Base-by-base conservation (phyloP, 2,329 filamentous ascomycete species). In the Emmonsiellopsis sp. region DNA sequence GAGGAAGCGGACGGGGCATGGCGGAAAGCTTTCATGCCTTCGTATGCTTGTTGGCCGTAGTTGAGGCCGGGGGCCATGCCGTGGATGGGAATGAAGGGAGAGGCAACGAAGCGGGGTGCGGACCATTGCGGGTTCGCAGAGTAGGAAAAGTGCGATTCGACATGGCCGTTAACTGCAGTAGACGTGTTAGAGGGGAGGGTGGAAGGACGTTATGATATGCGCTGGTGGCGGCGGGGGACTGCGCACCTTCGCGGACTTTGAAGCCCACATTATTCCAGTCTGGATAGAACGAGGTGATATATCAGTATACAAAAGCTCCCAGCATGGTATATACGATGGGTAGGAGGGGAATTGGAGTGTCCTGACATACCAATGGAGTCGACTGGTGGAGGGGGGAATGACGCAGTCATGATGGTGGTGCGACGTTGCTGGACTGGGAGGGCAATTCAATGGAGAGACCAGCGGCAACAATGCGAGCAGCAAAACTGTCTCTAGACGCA, bases 11-110 rank as follows among this genome's bases (percentile, higher is more conserved):
- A 54, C 15, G 89, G 87, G 2, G 79, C 77, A 53, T 70, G 67
- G 58, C 92, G 89, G 80, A 96, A 96, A 53, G 92, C 91, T 73
- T 97, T 97, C 69, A 97, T 83, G n/a, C 93, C 93, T 70, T 98
- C 93, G 77, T 95, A 98, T 64, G 89, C 92, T 75, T 97, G 93
- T 68, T 95, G 90, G 55, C 92, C 90, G 71, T 98, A 98, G 79
- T 98, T 98, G 60, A 97, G 82, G 43, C 84, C 92, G 0, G 93
- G 91, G 0, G 91, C 85, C 88, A 98, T 93, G 70, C 92, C 93
- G 72, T 97, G 92, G 67, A 97, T 84, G 60, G 85, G 84, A 63
- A 97, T 82, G 76, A 80, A 91, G 6, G 92, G 92, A 63, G 92
- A 88, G 56, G 82, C 73, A 57, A 96, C 83, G 73, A 95, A 95